Base-by-base conservation (phyloP, 306 rosid species). In the Quercus robur region DNA sequence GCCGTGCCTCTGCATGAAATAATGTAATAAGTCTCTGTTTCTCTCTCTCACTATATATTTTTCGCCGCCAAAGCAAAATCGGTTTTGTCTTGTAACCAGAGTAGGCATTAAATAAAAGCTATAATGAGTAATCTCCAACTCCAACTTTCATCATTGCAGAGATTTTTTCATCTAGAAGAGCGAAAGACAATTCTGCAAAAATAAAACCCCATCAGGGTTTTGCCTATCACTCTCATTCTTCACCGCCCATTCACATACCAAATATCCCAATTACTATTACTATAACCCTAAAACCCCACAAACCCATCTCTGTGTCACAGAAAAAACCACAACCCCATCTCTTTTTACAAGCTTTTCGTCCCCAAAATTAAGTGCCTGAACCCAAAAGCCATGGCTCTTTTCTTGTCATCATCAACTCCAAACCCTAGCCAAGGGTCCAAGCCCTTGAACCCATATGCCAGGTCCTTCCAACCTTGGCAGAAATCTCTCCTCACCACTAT, bases 141-240 rank as follows among this genome's bases (percentile, higher is more conserved):
- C 63, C 80, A 33, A 62, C 63, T 67, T 75, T 56, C 81, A 78
- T 73, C 75, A 74, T 62, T 74, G 35, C 80, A 26, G 67, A 49
- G 21, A 71, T 71, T 46, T 44, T 71, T 71, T 70, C 46, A 8
- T 31, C 75, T 30, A 13, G 20, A 71, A 71, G 49, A 20, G 38
- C 25, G 35, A 23, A 46, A 25, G 18, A 14, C 10, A 71, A 12
- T 13, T 7, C 75, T 71, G 75, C 19, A 46, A 17, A 71, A 8
- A 8, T 41, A 41, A 41, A 41, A 41, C 46, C 46, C 46, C 12
- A 41, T 41, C 46, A 41, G 46, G 46, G 46, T 41, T 41, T 41
- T 41, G 46, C 46, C 12, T 68, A 0, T 6, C 51, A 23, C 28
- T 5, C 6, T 5, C 12, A 18, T 7, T 20, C 26, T 44, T 1